Evolutionary conservation across 805 yeast genomes (phyloP).

Genomic region (Lipomyces sp.): DNA sequence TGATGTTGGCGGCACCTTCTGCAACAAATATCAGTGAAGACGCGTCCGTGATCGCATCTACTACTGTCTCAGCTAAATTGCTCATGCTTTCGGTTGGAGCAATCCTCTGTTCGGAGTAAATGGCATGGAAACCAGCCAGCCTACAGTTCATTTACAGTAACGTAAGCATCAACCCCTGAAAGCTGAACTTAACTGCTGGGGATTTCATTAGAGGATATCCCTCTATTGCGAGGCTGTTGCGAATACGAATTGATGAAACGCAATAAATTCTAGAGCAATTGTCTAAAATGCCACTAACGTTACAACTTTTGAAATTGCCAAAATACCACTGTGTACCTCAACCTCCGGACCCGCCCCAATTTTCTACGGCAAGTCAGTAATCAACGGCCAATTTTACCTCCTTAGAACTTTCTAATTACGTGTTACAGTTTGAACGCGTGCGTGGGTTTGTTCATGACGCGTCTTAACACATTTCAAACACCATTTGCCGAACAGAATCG

Average conservation of each 20-base stretch:
- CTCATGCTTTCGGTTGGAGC: neutral
- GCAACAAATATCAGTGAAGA: slow-evolving; percentile 21
- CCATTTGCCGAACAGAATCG: too few species aligned
- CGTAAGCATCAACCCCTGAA: too few species aligned
- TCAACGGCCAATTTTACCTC: neutral
- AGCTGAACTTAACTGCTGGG: too few species aligned
- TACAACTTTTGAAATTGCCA: slow-evolving; percentile 2
- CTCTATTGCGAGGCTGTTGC: too few species aligned
- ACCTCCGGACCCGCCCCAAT: neutral
- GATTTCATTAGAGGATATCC: too few species aligned
- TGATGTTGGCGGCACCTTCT: slow-evolving; percentile 36
- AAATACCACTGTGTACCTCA: neutral
- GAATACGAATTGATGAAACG: too few species aligned
- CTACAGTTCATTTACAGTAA: too few species aligned
- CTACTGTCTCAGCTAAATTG: neutral
- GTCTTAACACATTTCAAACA: too few species aligned
- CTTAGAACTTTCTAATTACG: neutral
- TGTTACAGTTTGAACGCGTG: neutral
- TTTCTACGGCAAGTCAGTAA: slow-evolving; percentile 1
- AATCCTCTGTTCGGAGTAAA: too few species aligned
- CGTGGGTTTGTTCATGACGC: too few species aligned
- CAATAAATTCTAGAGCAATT: neutral
- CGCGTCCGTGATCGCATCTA: slow-evolving; percentile 3
- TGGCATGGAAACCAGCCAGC: too few species aligned
- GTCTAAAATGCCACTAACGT: neutral